These are phyloP conservation scores for Candida vaughaniae DNA, from an alignment of 805 yeast genomes.

Conservation along the genomic window DNA sequence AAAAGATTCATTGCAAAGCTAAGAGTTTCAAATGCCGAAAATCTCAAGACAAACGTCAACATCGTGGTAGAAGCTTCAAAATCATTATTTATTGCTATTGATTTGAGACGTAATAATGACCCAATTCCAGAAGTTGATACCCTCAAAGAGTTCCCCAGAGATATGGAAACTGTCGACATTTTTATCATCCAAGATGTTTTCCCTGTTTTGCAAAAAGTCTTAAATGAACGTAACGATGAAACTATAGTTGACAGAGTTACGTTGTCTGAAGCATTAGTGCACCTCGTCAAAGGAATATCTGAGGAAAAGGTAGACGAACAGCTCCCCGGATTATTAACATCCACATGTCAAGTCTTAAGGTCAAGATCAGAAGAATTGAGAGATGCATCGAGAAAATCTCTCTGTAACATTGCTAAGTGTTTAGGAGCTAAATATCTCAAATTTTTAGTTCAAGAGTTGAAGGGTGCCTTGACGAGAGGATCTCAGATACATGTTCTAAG, in stretches of 20 bases:
- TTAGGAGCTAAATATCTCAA: constrained; percentile 74
- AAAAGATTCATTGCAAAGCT: constrained; percentile 60
- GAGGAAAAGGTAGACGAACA: constrained; percentile 53
- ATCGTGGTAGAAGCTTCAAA: constrained; percentile 58
- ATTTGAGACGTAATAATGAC: constrained; percentile 2
- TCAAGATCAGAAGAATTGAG: constrained; percentile 84
- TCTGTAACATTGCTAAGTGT: constrained; percentile 60
- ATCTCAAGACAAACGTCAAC: constrained; percentile 55
- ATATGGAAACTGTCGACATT: constrained; percentile 24
- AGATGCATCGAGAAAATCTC: constrained; percentile 76
- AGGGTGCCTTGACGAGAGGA: constrained; percentile 78
- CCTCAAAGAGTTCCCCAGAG: constrained; percentile 26
- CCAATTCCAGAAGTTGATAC: constrained; percentile 11
- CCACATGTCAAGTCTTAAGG: constrained; percentile 84
- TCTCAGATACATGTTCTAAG: constrained; percentile 93
- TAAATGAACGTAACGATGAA: constrained; percentile 72
- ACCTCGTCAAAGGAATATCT: constrained; percentile 61
- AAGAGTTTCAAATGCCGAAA: constrained; percentile 35
- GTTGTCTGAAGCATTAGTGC: constrained; percentile 75
- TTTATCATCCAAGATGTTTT: constrained; percentile 56
- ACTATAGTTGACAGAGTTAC: constrained; percentile 75
- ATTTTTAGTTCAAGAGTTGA: constrained; percentile 76
- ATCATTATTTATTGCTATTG: constrained; percentile 41
- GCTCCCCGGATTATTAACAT: constrained; percentile 80
- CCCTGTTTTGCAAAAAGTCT: constrained; percentile 58